A percentile compares a stretch with the other conserved stretches of the same genome.
Conservation (phyloP, 73 alveolate species). For the Blepharisma japonicum region DNA sequence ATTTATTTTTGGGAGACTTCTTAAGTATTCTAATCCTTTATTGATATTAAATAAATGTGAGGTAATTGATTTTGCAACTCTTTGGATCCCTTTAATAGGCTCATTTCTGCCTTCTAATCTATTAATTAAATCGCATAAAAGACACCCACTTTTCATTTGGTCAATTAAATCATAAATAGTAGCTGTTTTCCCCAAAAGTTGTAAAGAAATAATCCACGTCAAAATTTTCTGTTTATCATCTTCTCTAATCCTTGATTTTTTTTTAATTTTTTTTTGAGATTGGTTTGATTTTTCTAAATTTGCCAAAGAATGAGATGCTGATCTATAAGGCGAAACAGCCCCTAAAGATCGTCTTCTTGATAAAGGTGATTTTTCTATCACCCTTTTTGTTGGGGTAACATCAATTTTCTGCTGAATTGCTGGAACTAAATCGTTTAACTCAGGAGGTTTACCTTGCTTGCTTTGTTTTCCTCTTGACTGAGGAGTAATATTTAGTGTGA, state of each 20-base stretch:
- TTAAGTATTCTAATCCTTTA: constrained; percentile 56
- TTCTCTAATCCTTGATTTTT: background rate
- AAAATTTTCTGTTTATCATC: background rate
- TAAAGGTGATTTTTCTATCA: too few relatives aligned
- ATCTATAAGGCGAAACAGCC: too few relatives aligned
- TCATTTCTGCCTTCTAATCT: constrained; percentile 68
- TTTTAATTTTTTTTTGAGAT: too few relatives aligned
- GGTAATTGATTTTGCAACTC: constrained; percentile 46
- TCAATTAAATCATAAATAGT: constrained; percentile 1
- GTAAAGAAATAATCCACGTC: background rate
- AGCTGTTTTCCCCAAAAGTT: background rate
- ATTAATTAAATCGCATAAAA: constrained; percentile 60
- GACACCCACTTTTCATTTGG: constrained; percentile 41
- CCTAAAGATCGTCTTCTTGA: too few relatives aligned
- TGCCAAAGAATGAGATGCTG: too few relatives aligned
- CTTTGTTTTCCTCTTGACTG: constrained; percentile 10
- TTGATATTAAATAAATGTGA: constrained; percentile 56
- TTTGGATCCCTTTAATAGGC: constrained; percentile 52
- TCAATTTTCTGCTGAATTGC: background rate
- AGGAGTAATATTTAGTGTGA: background rate
- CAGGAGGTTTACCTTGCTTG: constrained; percentile 16
- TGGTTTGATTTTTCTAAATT: too few relatives aligned
- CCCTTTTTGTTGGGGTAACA: background rate
- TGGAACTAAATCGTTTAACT: background rate
- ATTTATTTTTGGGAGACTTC: constrained; percentile 42